Conservation (phyloP, 345 rosid genomes). For the Luvunga scandens region DNA sequence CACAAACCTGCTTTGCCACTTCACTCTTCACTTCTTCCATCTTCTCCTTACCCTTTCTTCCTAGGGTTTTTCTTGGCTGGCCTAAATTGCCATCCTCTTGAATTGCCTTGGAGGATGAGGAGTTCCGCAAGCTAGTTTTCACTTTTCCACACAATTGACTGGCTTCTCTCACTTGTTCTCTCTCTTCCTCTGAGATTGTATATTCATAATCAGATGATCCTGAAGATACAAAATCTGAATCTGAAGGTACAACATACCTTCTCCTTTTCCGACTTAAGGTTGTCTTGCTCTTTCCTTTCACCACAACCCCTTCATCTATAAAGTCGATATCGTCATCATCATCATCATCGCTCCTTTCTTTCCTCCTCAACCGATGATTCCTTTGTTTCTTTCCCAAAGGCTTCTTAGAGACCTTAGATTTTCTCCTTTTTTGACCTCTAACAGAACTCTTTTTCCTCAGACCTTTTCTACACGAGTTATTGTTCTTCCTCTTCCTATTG, state of each 20-base stretch:
- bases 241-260: conserved; percentile 49
- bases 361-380: conserved; percentile 40
- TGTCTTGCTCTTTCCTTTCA: conserved; percentile 43
- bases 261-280: conserved; percentile 37
- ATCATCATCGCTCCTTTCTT: conserved; percentile 38
- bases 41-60: conserved; percentile 75
- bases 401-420: conserved; percentile 34
- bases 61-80: conserved; percentile 38
- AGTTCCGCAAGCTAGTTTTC: conserved; percentile 51
- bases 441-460: conserved; percentile 32
- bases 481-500: conserved; percentile 21
- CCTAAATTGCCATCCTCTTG: conserved; percentile 39
- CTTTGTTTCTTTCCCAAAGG: conserved; percentile 42
- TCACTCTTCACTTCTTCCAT: conserved; percentile 52
- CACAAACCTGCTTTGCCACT: conserved; percentile 68
- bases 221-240: conserved; percentile 62
- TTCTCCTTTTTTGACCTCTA: conserved; percentile 41
- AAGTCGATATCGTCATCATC: conserved; percentile 52
- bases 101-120: conserved; percentile 41
- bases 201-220: conserved; percentile 72
- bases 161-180: conserved; percentile 87
- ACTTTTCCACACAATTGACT: conserved; percentile 34
- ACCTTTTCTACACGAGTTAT: conserved; percentile 27
- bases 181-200: conserved; percentile 95
- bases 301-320: conserved; percentile 31